These are phyloP conservation scores for Pittosporum tobira DNA, from an alignment of 129 eudicot species.

Conservation along the genomic window DNA sequence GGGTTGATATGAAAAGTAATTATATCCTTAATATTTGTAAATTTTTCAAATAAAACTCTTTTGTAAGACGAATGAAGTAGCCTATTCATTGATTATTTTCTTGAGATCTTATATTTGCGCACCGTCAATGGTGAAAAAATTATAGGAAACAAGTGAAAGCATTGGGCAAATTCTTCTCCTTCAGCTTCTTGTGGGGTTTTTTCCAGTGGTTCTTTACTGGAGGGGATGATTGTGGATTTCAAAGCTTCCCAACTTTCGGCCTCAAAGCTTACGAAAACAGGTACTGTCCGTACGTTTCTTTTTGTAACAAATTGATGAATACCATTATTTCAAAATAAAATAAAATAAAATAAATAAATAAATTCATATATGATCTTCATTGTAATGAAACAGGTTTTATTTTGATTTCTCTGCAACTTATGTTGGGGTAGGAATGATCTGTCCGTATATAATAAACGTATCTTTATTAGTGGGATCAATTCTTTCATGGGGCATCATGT, in stretches of 20 bases:
- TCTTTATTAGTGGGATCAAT: conserved; percentile 9
- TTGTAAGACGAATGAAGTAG: no score
- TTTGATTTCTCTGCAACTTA: conserved; percentile 10
- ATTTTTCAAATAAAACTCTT: no score
- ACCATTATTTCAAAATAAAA: conserved; percentile 43
- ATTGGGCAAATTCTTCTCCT: conserved; percentile 18
- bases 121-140: not conserved
- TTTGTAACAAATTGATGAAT: conserved; percentile 22
- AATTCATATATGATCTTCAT: no score
- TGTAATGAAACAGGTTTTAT: conserved; percentile 11
- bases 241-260: conserved; percentile 12
- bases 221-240: conserved; percentile 11
- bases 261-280: conserved; percentile 10
- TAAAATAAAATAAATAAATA: no score
- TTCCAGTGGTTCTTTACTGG: conserved; percentile 13
- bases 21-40: no score
- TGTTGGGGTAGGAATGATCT: conserved; percentile 15
- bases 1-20: no score
- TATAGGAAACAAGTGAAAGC: conserved; percentile 14
- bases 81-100: not conserved
- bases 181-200: conserved; percentile 10
- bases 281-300: not conserved
- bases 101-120: not conserved
- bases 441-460: conserved; percentile 10
- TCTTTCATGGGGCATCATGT: conserved; percentile 14